Percentiles rank a stretch among this genome's conserved stretches.
Conservation (phyloP, 169 alveolate species). For the Besnoitia besnoiti region DNA sequence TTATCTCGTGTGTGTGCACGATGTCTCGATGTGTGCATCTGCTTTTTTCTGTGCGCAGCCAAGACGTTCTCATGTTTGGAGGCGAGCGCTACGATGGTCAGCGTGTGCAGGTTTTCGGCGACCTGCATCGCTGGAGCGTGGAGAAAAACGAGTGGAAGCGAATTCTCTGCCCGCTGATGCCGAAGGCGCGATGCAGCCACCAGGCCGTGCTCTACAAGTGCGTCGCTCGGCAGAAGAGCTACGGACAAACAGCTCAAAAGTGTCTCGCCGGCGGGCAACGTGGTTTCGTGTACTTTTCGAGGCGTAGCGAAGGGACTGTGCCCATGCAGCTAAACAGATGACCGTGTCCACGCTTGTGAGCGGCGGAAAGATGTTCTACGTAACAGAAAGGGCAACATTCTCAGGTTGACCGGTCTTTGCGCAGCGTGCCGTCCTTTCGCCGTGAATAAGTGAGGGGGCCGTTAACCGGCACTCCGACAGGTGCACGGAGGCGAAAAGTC, state of each 20-base stretch:
- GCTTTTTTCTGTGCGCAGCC: constrained; percentile 62
- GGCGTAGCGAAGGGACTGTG: too few species aligned
- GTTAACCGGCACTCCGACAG: too few species aligned
- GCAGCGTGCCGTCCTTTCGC: too few species aligned
- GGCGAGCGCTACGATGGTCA: constrained; percentile 90
- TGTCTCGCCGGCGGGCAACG: too few species aligned
- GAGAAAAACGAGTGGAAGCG: constrained; percentile 85
- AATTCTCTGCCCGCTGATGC: constrained; percentile 76
- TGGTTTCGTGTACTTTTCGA: too few species aligned
- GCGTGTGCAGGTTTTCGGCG: constrained; percentile 83
- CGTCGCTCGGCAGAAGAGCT: background rate
- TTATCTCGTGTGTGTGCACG: background rate
- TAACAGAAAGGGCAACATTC: too few species aligned
- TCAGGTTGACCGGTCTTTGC: too few species aligned
- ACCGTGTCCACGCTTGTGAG: background rate
- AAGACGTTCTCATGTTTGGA: constrained; percentile 86
- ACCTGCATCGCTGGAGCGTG: constrained; percentile 83
- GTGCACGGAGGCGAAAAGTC: too few species aligned
- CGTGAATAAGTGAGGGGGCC: too few species aligned
- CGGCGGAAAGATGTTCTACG: background rate
- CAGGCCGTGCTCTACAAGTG: constrained; percentile 86
- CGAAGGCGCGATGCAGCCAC: constrained; percentile 91
- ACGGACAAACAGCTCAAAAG: too few species aligned
- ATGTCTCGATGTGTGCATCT: background rate
- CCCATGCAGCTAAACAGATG: too few species aligned